Conservation (phyloP, 2,329 filamentous ascomycete species). For the Microsporum audouinii region DNA sequence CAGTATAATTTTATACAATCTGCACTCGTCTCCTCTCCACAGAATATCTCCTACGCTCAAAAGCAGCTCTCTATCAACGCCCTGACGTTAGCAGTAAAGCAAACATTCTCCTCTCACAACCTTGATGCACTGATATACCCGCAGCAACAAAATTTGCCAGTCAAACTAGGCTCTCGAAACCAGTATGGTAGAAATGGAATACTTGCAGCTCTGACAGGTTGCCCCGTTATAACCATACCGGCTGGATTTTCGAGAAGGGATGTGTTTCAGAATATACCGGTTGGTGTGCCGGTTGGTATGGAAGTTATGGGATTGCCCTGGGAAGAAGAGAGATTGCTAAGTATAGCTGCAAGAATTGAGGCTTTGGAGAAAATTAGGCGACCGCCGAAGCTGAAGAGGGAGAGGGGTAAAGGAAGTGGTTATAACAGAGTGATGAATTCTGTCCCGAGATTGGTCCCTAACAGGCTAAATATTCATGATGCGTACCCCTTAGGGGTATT, state of each 20-base stretch:
- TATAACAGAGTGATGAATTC: not conserved
- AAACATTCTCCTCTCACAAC: constrained; percentile 39
- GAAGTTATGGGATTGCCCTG: constrained; percentile 50
- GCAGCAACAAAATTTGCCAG: constrained; percentile 53
- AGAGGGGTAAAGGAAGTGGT: not conserved
- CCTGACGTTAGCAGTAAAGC: constrained; percentile 41
- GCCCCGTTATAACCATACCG: constrained; percentile 39
- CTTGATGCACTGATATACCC: constrained; percentile 54
- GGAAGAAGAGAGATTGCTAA: constrained; percentile 44
- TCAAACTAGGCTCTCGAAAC: constrained; percentile 44
- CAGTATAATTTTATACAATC: constrained; percentile 47
- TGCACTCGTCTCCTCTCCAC: constrained; percentile 42
- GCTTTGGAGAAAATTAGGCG: constrained; percentile 34
- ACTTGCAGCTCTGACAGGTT: constrained; percentile 43
- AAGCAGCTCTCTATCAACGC: constrained; percentile 40
- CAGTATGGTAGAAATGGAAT: constrained; percentile 52
- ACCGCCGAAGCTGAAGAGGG: constrained; percentile 15
- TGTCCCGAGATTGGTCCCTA: constrained; percentile 9
- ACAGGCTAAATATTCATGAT: constrained; percentile 9
- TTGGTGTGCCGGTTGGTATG: constrained; percentile 53
- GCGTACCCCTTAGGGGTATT: constrained; percentile 10
- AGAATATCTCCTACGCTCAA: constrained; percentile 40
- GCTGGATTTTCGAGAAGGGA: constrained; percentile 13
- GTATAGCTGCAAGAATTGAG: constrained; percentile 44
- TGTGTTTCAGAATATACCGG: constrained; percentile 29